Percentiles rank a stretch among this genome's conserved stretches.
phyloP scores from a whole-genome alignment of 805 yeast genomes.

The Myxozyma neglecta region DNA sequence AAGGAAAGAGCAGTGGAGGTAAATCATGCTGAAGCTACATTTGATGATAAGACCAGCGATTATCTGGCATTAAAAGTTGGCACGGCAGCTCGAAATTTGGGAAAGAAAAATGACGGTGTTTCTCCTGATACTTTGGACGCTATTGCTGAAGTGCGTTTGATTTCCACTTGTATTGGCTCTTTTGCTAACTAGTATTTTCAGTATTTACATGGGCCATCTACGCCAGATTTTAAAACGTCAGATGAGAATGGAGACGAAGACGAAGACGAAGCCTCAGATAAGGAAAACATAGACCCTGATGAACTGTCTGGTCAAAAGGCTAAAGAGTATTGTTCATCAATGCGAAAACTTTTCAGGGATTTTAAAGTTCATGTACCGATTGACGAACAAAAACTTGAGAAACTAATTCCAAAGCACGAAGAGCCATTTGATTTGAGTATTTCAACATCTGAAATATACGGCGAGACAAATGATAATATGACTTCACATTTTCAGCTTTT shows the following conservation, averaged over 20 bases:
- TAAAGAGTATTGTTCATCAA: not conserved
- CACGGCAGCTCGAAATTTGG: not conserved
- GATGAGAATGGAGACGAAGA: not conserved
- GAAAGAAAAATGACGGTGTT: slow-evolving; percentile 4
- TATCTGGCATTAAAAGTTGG: not conserved
- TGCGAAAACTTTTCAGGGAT: not conserved
- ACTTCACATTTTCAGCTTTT: not conserved
- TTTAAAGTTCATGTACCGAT: not conserved
- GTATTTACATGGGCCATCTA: not conserved
- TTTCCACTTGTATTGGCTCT: not conserved
- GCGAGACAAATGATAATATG: not conserved
- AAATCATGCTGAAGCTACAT: not conserved
- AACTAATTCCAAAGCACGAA: not conserved
- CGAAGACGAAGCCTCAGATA: slow-evolving; percentile 3
- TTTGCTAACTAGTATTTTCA: not conserved
- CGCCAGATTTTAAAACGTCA: not conserved
- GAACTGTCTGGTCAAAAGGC: not conserved
- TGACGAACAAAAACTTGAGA: not conserved
- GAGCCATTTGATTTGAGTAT: slow-evolving; percentile 12
- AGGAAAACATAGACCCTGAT: slow-evolving; percentile 25
- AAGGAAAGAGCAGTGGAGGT: not conserved
- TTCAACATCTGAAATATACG: slow-evolving; percentile 15
- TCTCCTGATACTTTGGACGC: slow-evolving; percentile 23
- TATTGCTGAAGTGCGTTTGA: slow-evolving; percentile 10
- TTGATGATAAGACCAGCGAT: not conserved